Base-by-base conservation (phyloP, 1,284 basidiomycete species). In the Cryptococcus jaspeensis region DNA sequence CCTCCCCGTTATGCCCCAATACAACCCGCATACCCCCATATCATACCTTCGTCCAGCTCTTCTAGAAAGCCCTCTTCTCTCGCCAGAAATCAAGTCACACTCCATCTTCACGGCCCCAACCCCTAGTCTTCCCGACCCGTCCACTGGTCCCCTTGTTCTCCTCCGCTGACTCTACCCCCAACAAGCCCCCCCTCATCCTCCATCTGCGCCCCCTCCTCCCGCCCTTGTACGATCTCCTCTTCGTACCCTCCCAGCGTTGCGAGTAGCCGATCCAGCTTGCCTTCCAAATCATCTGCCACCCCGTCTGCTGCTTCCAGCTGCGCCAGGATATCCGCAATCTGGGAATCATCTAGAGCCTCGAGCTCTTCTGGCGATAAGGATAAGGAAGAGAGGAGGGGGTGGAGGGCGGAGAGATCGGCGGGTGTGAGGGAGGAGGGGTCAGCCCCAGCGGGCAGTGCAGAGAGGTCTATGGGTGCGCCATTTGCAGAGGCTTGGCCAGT, bases 251-350 rank as follows among this genome's bases (percentile, higher is more conserved):
- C 72, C 16, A 78, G 51, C 16, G 59, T 64, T 51, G 55, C 66
- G 22, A 79, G 59, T 43, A 79, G 51, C 49, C 43, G 58, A 65
- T 79, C 75, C 41, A 79, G 59, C 58, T 70, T 71, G 1, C 60
- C 69, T 52, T 79, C 77, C 25, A 79, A 58, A 42, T 69, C 68
- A 60, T 76, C 75, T 20, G 77, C 77, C 15, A 76, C 75, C 15
- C 61, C 58, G 25, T 67, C 74, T 2, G 76, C 77, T 18, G 69
- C 71, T 18, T 79, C 75, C 52, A 79, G 61, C 62, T 76, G 71
- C 43, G 42, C 56, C 38, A 79, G 52, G 3, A 79, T 64, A 18
- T 68, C 70, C 49, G 66, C 63, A 8, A 77, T 59, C 42, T 71
- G 60, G 36, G 55, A 41, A 18, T 50, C 59, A 5, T 58, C 55